Evolutionary conservation across 495 filamentous ascomycete species (phyloP), one percentile per base, ranked within the genome.

Genomic region (Pyronema domesticum): DNA sequence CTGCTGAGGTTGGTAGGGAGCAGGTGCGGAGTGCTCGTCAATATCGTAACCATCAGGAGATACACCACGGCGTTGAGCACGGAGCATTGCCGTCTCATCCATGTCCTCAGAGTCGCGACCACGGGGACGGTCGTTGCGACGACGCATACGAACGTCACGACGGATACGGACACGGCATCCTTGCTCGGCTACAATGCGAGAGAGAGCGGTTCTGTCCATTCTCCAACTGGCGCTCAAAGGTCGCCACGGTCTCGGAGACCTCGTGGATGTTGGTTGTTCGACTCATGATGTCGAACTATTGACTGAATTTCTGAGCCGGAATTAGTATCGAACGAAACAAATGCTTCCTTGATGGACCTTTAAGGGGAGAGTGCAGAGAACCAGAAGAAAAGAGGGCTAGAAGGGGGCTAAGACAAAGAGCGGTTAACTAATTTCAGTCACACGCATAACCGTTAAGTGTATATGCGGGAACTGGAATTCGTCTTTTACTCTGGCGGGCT

Each of bases 111-210:
- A 58, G 17, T 65, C 59, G 44, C 63, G 54, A n/a, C 62, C 62
- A 17, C 55, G 55, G 7, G 30, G 14, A 14, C 62, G 57, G 34
- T 66, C 63, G 48, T 52, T 66, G 35, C 63, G 60, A 48, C 89
- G 79, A 68, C 91, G 81, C 91, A 98, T 98, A 44, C 91, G 80
- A 13, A 98, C 91, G 74, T 98, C 91, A 58, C 91, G 85, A 57
- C 91, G 79, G 62, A 98, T 98, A 23, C 91, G 83, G 42, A 98
- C 91, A 55, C 93, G 87, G 67, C 91, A 98, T 40, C 91, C 91
- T 68, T 98, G 91, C 67, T 98, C 91, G 7, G 91, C 89, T 54
- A 98, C 88, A 39, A 85, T 81, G 44, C 88, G 81, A 62, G 89
- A 95, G 37, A 96, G 73, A 5, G 75, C 71, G 0, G 91, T 98